phyloP scores from a whole-genome alignment of 1,284 basidiomycete species.

The Polyporus tsugae region DNA sequence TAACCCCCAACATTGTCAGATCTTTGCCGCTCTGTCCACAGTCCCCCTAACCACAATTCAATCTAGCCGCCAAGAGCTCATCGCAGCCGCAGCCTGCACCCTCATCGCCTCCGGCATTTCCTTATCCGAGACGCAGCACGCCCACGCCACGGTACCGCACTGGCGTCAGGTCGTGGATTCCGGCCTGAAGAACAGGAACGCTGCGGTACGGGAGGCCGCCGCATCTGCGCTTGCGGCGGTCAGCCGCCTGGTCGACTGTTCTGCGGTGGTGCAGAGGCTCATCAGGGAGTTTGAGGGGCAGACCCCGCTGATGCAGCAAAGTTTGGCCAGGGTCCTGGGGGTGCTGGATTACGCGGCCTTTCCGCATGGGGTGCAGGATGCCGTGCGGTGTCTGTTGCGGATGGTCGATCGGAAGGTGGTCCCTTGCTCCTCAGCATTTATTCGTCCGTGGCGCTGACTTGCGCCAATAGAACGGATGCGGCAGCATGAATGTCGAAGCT shows the following conservation, averaged over 20 bases:
- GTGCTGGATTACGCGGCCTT: constrained; percentile 70
- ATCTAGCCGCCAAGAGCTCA: constrained; percentile 75
- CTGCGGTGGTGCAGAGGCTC: constrained; percentile 68
- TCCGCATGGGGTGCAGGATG: constrained; percentile 59
- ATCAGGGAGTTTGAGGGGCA: constrained; percentile 71
- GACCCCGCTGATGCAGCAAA: constrained; percentile 73
- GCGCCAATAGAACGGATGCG: constrained; percentile 38
- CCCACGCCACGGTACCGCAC: constrained; percentile 52
- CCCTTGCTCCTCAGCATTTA: not conserved
- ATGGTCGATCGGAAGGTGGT: constrained; percentile 64
- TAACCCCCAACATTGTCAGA: constrained; percentile 46
- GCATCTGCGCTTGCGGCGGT: constrained; percentile 70
- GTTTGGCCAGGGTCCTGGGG: constrained; percentile 81
- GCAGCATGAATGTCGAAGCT: constrained; percentile 66
- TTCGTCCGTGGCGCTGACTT: not conserved
- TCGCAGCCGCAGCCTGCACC: constrained; percentile 79
- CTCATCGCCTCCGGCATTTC: constrained; percentile 77
- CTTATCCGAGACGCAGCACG: constrained; percentile 55
- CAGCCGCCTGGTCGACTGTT: constrained; percentile 74
- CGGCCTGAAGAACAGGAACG: constrained; percentile 75
- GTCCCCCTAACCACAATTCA: constrained; percentile 69
- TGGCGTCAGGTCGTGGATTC: constrained; percentile 80
- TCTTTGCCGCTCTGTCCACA: constrained; percentile 62
- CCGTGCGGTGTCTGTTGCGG: constrained; percentile 66
- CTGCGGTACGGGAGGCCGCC: constrained; percentile 78